phyloP scores from a whole-genome alignment of 2,329 filamentous ascomycete genomes.

The Fusarium solani-melongenae region DNA sequence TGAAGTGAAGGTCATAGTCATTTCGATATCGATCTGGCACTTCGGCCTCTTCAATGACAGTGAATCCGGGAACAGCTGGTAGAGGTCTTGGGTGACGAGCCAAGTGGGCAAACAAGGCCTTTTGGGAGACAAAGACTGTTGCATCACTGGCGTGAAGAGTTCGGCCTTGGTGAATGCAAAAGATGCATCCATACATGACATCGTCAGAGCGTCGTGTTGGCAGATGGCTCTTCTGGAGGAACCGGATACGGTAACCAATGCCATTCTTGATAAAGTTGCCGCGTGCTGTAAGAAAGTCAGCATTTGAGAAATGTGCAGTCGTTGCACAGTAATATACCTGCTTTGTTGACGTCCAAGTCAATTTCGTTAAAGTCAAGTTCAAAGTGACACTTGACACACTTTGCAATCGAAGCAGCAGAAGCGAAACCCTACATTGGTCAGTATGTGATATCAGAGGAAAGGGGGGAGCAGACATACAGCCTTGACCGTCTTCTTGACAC shows the following conservation, averaged over 20 bases:
- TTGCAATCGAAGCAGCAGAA: slow-evolving; percentile 56
- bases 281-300: slow-evolving; percentile 48
- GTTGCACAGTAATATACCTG: slow-evolving; percentile 51
- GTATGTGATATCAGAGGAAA: not conserved
- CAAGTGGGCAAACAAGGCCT: slow-evolving; percentile 64
- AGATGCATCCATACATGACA: slow-evolving; percentile 64
- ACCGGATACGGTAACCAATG: slow-evolving; percentile 63
- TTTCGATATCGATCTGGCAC: slow-evolving; percentile 55
- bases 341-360: slow-evolving; percentile 62
- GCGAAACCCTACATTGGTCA: slow-evolving; percentile 53
- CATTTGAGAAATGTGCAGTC: not conserved
- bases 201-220: slow-evolving; percentile 62
- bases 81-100: slow-evolving; percentile 65
- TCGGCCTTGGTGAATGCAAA: slow-evolving; percentile 62
- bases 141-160: slow-evolving; percentile 65
- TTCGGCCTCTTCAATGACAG: slow-evolving; percentile 57
- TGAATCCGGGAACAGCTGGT: slow-evolving; percentile 60
- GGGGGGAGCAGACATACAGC: slow-evolving; percentile 50
- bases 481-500: slow-evolving; percentile 63
- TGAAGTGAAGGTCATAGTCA: slow-evolving; percentile 66
- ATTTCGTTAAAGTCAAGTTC: slow-evolving; percentile 65
- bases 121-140: slow-evolving; percentile 66
- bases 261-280: slow-evolving; percentile 60
- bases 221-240: slow-evolving; percentile 67
- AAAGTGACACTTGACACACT: slow-evolving; percentile 64